A percentile compares a stretch with the other conserved stretches of the same genome.
These are phyloP conservation scores for Fusarium tricinctum DNA, from an alignment of 2,329 filamentous ascomycete species.

Conservation along the genomic window DNA sequence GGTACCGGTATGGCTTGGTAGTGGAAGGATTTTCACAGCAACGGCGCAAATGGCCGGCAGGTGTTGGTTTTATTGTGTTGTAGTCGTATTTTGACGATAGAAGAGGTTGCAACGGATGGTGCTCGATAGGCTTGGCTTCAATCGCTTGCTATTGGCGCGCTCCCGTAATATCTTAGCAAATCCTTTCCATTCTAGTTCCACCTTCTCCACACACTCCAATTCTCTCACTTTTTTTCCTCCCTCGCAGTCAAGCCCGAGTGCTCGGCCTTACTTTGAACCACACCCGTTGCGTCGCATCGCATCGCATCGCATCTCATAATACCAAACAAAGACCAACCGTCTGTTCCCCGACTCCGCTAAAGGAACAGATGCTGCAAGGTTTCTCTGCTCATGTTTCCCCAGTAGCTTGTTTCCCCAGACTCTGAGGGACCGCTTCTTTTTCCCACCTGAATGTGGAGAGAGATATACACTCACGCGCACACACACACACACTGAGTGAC, in stretches of 20 bases:
- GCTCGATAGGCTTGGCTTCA: background rate
- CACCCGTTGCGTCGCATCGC: slow-evolving; percentile 13
- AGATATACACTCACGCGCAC: background rate
- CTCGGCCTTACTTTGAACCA: slow-evolving; percentile 29
- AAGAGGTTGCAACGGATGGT: slow-evolving; percentile 1
- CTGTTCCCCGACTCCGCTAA: slow-evolving; percentile 20
- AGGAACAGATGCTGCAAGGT: slow-evolving; percentile 28
- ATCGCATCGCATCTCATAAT: slow-evolving; percentile 19
- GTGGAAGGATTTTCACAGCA: background rate
- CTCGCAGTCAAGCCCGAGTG: slow-evolving; percentile 5
- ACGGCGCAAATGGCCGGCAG: background rate
- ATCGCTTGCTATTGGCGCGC: background rate
- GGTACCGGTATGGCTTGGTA: background rate
- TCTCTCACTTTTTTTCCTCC: slow-evolving; percentile 9
- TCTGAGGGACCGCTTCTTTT: slow-evolving; percentile 1
- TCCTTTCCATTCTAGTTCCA: background rate
- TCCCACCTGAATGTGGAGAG: slow-evolving; percentile 48
- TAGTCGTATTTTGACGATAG: slow-evolving; percentile 13
- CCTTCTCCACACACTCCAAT: slow-evolving; percentile 14
- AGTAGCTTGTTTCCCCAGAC: slow-evolving; percentile 40
- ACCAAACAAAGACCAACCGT: background rate
- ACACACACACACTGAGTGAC: slow-evolving; percentile 6
- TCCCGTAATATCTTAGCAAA: slow-evolving; percentile 23
- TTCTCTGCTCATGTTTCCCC: slow-evolving; percentile 25
- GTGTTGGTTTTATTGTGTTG: slow-evolving; percentile 5